Evolutionary conservation across 2,329 filamentous ascomycete species (phyloP), one percentile per base, ranked within the genome.

Genomic region (Elsinoe arachidis): DNA sequence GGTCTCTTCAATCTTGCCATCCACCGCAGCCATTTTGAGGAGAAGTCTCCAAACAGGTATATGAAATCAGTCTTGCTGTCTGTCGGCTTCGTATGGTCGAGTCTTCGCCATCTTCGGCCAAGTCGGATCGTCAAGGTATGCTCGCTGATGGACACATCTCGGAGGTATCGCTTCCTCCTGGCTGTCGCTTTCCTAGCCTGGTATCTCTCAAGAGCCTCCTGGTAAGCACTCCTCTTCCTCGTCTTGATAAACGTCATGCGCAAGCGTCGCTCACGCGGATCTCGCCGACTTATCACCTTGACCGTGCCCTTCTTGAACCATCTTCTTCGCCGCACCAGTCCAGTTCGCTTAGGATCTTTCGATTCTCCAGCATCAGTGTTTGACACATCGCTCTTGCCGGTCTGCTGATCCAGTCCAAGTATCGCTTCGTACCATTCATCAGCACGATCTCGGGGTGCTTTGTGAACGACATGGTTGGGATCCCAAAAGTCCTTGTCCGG

Each of bases 21-120:
- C 54, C 59, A 58, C 30, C 44, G 43, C 34, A 59, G 55, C 63
- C 62, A 63, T 19, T 53, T 56, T 9, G 54, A 43, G 2, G 53
- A 39, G 52, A 56, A 39, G 19, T 57, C 58, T 7, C 56, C 57
- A 11, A 55, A 30, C 19, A 47, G 19, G 19, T 55, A 55, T 3
- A 33, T 2, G 15, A 26, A 43, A 23, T 55, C 33, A 21, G 15
- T n/a, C 3, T 15, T 19, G 17, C 33, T 23, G 11, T 19, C 26
- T 2, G 26, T 51, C 10, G 46, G 15, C 30, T 19, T 35, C 5
- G 26, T 34, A 12, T 9, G 26, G 21, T 34, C 26, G 7, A n/a
- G 12, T 19, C 11, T 51, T 12, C 15, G 12, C 33, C 49, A 37
- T 9, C 19, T n/a, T 19, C 49, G 33, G 12, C 49, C 49, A n/a